phyloP scores from a whole-genome alignment of 2,329 filamentous ascomycete species.

The Curvularia lunata region DNA sequence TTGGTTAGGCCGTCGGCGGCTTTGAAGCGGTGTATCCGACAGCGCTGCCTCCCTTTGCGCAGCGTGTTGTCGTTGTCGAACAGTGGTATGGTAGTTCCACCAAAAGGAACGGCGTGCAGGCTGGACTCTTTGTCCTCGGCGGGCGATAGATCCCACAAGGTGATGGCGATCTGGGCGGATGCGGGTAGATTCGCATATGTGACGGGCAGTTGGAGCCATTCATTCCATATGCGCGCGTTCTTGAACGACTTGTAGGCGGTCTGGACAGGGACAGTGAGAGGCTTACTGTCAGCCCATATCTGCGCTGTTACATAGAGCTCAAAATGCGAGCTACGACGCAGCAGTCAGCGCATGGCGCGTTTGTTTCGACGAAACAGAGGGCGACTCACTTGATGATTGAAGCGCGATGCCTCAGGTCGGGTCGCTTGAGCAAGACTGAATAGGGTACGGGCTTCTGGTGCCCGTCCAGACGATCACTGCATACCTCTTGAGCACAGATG shows the following conservation, averaged over 20 bases:
- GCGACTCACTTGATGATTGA: slow-evolving; percentile 74
- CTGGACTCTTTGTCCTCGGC: slow-evolving; percentile 72
- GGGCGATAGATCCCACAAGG: slow-evolving; percentile 91
- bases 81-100: slow-evolving; percentile 88
- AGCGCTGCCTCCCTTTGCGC: slow-evolving; percentile 91
- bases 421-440: slow-evolving; percentile 77
- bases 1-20: slow-evolving; percentile 84
- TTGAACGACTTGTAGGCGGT: slow-evolving; percentile 94
- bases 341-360: slow-evolving; percentile 8
- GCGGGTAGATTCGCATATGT: slow-evolving; percentile 81
- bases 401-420: slow-evolving; percentile 84
- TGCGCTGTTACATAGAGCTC: slow-evolving; percentile 94
- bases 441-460: slow-evolving; percentile 75
- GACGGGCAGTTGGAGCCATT: slow-evolving; percentile 91
- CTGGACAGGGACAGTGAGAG: slow-evolving; percentile 87
- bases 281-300: slow-evolving; percentile 95
- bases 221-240: slow-evolving; percentile 79
- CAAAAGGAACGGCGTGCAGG: slow-evolving; percentile 86
- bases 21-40: slow-evolving; percentile 79
- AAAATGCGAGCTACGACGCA: slow-evolving; percentile 68
- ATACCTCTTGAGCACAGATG: slow-evolving; percentile 29
- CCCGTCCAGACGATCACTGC: slow-evolving; percentile 76
- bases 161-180: slow-evolving; percentile 86
- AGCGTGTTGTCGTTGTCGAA: slow-evolving; percentile 93
- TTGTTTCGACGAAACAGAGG: neutral